Base-by-base conservation (phyloP, 2,329 filamentous ascomycete genomes). In the Epichloe amarillans region DNA sequence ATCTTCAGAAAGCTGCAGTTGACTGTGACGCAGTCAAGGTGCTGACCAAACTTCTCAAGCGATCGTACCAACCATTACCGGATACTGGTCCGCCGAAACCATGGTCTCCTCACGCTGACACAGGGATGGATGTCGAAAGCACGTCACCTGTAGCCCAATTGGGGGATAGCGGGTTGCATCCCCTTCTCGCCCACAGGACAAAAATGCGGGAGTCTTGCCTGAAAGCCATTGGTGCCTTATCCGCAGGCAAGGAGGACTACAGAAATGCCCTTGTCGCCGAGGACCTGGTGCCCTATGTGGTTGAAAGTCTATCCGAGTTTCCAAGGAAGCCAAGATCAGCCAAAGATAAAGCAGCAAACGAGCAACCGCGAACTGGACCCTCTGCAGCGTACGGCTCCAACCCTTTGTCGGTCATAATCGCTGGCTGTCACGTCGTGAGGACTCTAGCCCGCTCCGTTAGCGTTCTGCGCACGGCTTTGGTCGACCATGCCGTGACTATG, bases 371-470 rank as follows among this genome's bases (percentile, higher is more conserved):
- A 19, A 62, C 61, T 43, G 58, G 62, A 39, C 52, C 63, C 44
- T 60, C 64, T 17, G 58, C 67, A 4, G 72, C 78, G 12, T 86
- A 85, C 58, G 88, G 88, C 2, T 67, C 64, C 26, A 96, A 97
- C 59, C 83, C 89, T 1, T 74, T 80, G 7, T 71, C 79, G 3
- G 90, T 95, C 21, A 74, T 97, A 21, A 76, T 94, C 50, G 89
- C 90, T 19, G 91, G 88, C 1, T 96, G 90, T 62, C 83, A 87
- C 61, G 82, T 86, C 26, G 79, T 89, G 30, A 79, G 87, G 55
- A 86, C 89, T 63, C 72, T 97, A 46, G 88, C 88, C 2, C 80
- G 93, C 41, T 95, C 89, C 1, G 84, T 95, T 21, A 86, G 80
- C 62, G 83, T 91, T 42, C 70, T 97, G 17, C 75, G 93, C 47